Base-by-base conservation (phyloP, 768 basidiomycete species). In the Pleurotus cornucopiae region DNA sequence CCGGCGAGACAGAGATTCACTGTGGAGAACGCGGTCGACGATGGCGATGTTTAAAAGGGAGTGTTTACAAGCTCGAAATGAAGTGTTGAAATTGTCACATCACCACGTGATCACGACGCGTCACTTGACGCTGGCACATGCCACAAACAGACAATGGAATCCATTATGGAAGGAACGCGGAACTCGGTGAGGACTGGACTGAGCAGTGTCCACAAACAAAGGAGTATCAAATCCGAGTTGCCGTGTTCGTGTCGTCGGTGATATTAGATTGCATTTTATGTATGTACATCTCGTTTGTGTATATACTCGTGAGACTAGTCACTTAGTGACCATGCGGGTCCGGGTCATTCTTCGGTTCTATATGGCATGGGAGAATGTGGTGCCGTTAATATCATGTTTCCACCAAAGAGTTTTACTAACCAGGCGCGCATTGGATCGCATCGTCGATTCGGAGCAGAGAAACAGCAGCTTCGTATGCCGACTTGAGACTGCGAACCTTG, bases 401-500 rank as follows among this genome's bases (percentile, higher is more conserved):
- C 43, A 65, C 64, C 5, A 64, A 25, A 60, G 53, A 62, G 57
- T 44, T 55, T 21, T 25, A 73, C 86, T 76, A 63, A 91, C 91
- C 91, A 58, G 91, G 89, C 46, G 89, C 79, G 70, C 89, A 91
- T 64, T 93, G 91, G 59, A 94, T 94, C n/a, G 91, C 91, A 71
- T 94, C 95, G 69, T 98, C 95, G 63, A 98, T 98, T 58, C 97
- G 83, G 69, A 99, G 75, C 58, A 98, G 75, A 57, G 93, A 93
- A 40, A 97, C 94, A 3, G 95, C 94, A 26, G 96, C 95, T 70
- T 98, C 95, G 61, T 95, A 91, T 34, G 97, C 97, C 34, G 90
- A 93, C 78, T 99, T 99, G 69, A 99, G 73, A 67, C 92, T 95
- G 75, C 91, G 92, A 62, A 98, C 90, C 74, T 99, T 98, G 77